phyloP scores from a whole-genome alignment of 768 basidiomycete genomes.

The Mycena floridula region DNA sequence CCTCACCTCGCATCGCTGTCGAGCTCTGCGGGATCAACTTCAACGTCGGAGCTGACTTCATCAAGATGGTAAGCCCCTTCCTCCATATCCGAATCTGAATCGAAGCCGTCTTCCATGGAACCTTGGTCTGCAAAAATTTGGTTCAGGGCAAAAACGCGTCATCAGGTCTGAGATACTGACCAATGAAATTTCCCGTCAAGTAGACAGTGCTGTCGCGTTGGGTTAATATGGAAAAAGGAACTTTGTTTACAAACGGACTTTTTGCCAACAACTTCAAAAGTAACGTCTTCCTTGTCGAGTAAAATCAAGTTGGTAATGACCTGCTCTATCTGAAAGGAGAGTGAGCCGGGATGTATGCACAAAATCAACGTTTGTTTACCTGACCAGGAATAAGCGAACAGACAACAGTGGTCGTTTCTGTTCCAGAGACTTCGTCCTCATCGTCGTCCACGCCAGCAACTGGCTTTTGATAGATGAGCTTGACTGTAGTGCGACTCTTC shows the following conservation, averaged over 20 bases:
- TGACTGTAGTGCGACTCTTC: slow-evolving; percentile 57
- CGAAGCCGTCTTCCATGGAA: slow-evolving; percentile 38
- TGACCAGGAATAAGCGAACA: slow-evolving; percentile 80
- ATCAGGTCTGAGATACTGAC: slow-evolving; percentile 29
- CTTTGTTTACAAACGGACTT: slow-evolving; percentile 60
- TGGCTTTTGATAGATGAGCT: slow-evolving; percentile 47
- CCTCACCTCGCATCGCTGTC: slow-evolving; percentile 48
- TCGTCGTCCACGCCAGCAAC: slow-evolving; percentile 35
- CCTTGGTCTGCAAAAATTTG: slow-evolving; percentile 41
- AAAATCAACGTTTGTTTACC: too few species aligned
- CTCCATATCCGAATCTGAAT: slow-evolving; percentile 37
- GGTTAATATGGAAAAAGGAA: neutral
- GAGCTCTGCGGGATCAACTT: slow-evolving; percentile 33
- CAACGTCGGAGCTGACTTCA: slow-evolving; percentile 80
- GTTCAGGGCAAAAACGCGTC: neutral
- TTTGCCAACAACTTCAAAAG: slow-evolving; percentile 71
- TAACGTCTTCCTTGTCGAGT: slow-evolving; percentile 55
- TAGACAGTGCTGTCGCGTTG: slow-evolving; percentile 52
- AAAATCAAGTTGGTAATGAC: slow-evolving; percentile 64
- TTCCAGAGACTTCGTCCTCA: slow-evolving; percentile 27
- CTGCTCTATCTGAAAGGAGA: slow-evolving; percentile 63
- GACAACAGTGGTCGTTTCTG: slow-evolving; percentile 50
- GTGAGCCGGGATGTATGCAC: too few species aligned
- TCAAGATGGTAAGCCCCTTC: slow-evolving; percentile 62
- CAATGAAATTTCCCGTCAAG: slow-evolving; percentile 82